Evolutionary conservation across 2,329 filamentous ascomycete species (phyloP), one percentile per base, ranked within the genome.

Genomic region (Paecilomyces niveus): DNA sequence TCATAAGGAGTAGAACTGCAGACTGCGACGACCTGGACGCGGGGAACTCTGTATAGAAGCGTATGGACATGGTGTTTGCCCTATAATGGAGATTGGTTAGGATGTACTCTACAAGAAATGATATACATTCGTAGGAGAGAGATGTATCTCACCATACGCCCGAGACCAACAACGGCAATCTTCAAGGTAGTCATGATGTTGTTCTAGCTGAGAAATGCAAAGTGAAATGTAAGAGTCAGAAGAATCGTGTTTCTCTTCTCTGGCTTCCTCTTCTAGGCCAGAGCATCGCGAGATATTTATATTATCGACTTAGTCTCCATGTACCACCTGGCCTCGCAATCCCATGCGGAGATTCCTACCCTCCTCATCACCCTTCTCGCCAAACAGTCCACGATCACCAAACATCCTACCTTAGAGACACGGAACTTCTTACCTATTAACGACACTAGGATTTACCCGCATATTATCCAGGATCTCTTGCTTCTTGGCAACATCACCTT

Each of bases 121-220:
- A 39, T 39, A 10, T 62, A 62, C 60, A 62, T 64, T 29, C 61
- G 52, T 62, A 13, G n/a, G 13, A 39, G 35, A 39, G 13, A n/a
- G 11, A 13, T 39, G 35, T 3, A 6, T 39, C n/a, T 45, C 21
- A 45, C 39, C 39, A 45, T 45, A 45, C 39, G 39, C 6, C 39
- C 39, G 15, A 45, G 39, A 45, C 39, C 39, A 18, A 45, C 39
- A 45, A 45, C 39, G n/a, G 39, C 39, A 45, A 45, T 45, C 39
- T 45, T 45, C 18, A 45, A 21, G 6, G n/a, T n/a, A 18, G 39
- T 18, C 39, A 45, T 45, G 6, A n/a, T 18, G 39, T 45, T 18
- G 3, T 45, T 18, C n/a, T 3, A 6, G 4, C 15, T 45, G 18
- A n/a, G 8, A 45, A 45, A 18, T 45, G 4, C n/a, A 21, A 45